Percentiles rank a stretch among this genome's conserved stretches.
phyloP scores from a whole-genome alignment of 768 basidiomycete species.

The Mycena floridula region DNA sequence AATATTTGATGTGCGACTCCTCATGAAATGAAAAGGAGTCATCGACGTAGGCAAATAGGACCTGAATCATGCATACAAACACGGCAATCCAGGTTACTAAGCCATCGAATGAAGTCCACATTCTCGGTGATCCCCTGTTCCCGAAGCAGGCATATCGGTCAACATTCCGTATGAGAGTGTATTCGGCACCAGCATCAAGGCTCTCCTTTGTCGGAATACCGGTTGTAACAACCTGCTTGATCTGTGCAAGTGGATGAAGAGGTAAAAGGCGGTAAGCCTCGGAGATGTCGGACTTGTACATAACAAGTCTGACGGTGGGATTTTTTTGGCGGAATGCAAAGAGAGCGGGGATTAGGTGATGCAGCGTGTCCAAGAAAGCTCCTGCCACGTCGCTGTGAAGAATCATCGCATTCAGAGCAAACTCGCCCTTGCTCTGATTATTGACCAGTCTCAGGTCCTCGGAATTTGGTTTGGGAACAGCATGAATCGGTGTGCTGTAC shows the following conservation, averaged over 20 bases:
- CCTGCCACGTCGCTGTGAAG: neutral
- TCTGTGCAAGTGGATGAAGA: neutral
- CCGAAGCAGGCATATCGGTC: neutral
- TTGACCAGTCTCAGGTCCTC: neutral
- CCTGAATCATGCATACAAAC: constrained; percentile 4
- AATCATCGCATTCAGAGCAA: neutral
- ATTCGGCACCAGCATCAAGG: too few relatives aligned
- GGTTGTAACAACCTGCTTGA: neutral
- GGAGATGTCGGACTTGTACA: neutral
- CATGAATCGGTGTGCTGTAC: neutral
- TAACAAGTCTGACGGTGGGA: neutral
- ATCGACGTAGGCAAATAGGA: constrained; percentile 18
- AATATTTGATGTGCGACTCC: neutral
- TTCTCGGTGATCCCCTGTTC: neutral
- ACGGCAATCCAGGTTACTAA: constrained; percentile 20
- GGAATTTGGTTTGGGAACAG: neutral
- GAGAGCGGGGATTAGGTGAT: neutral
- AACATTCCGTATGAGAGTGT: neutral
- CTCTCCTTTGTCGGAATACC: too few relatives aligned
- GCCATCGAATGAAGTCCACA: constrained; percentile 5
- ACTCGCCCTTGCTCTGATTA: neutral
- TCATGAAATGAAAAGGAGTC: constrained; percentile 13
- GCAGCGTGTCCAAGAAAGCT: neutral
- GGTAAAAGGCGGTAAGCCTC: neutral
- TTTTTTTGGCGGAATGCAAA: neutral